Base-by-base conservation (phyloP, 2,329 filamentous ascomycete genomes). In the Trichoderma sp. region DNA sequence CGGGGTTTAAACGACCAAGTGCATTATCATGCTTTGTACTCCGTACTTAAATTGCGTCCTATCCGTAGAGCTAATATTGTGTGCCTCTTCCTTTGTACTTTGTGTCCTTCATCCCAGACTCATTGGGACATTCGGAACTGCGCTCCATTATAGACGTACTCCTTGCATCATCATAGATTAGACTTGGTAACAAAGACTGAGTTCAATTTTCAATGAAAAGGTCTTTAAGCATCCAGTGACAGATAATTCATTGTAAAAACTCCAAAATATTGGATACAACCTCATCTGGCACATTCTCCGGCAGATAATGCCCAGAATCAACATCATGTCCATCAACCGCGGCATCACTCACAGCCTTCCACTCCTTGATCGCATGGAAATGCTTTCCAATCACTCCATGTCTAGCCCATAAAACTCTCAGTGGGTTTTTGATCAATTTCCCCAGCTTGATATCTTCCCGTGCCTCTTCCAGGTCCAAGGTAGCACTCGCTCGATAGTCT, bases 401-500 rank as follows among this genome's bases (percentile, higher is more conserved):
- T 54, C 79, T 79, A 2, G 84, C 84, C 81, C 86, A 88, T 14
- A 88, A 69, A 18, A 87, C 77, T 55, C 81, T 76, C 51, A 88
- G 21, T 2, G 85, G 84, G 58, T 79, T 81, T 21, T 75, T 71
- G 4, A 88, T 80, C 75, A 80, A 79, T 68, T 77, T 78, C 0
- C 82, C 83, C 1, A 75, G 74, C 10, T 77, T 73, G 55, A 82
- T 68, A 73, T 88, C 85, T 30, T 77, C 75, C 67, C 80, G 79
- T 52, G 85, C 80, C 73, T 83, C 81, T 1, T 85, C 82, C 6
- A 88, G 72, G 74, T 88, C 87, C 26, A 85, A 71, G 0, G 80
- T 83, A 18, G 83, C 83, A 4, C 80, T 81, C 1, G 86, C 86
- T 16, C 84, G 77, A 69, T 89, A 89, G 71, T 89, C 86, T 70